These are phyloP conservation scores for Penicillium sp. DNA, from an alignment of 2,329 filamentous ascomycete genomes.

Conservation along the genomic window DNA sequence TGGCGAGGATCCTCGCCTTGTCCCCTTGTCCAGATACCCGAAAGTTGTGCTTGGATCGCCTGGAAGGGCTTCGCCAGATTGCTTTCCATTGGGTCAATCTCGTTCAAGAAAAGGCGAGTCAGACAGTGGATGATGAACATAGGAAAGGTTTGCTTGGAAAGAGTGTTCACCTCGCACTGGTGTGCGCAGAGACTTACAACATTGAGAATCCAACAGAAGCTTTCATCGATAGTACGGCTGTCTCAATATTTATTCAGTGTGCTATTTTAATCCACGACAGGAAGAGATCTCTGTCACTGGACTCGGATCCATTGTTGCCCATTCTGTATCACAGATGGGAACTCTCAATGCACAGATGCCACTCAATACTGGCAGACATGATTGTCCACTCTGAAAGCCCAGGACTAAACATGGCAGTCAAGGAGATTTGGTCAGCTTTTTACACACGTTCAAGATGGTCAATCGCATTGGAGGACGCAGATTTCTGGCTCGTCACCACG, in stretches of 20 bases:
- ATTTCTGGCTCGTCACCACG: neutral
- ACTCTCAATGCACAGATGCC: too few relatives aligned
- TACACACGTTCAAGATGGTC: too few relatives aligned
- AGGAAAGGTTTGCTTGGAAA: neutral
- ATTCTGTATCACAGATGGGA: too few relatives aligned
- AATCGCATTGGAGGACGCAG: neutral
- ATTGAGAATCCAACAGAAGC: neutral
- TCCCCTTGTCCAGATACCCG: neutral
- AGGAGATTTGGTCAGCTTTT: too few relatives aligned
- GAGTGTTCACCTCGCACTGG: neutral
- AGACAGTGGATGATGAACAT: neutral
- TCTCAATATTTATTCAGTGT: neutral
- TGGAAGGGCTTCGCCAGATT: too few relatives aligned
- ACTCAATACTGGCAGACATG: too few relatives aligned
- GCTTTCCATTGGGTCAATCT: neutral
- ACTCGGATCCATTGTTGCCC: too few relatives aligned
- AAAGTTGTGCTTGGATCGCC: too few relatives aligned
- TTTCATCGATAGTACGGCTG: neutral
- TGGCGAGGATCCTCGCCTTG: neutral
- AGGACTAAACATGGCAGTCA: too few relatives aligned
- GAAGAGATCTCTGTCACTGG: too few relatives aligned
- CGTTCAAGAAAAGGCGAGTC: neutral
- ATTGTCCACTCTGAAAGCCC: too few relatives aligned
- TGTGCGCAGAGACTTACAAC: neutral
- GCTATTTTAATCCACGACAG: neutral